These are phyloP conservation scores for Canariomyces notabilis DNA, from an alignment of 2,329 filamentous ascomycete species.

Conservation along the genomic window DNA sequence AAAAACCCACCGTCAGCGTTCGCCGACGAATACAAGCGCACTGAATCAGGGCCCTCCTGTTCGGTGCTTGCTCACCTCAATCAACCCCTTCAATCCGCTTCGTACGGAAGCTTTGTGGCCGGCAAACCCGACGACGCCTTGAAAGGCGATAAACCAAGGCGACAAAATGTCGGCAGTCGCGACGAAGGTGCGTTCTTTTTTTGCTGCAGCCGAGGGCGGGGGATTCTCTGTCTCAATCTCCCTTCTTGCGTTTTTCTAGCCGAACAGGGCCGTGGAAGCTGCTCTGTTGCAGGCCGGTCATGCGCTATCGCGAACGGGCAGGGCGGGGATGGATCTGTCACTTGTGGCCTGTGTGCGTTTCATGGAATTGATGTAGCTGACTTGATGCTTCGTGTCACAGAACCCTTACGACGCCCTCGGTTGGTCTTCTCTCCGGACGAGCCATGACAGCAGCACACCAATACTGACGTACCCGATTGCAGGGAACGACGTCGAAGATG, in stretches of 20 bases:
- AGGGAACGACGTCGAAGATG: constrained; percentile 62
- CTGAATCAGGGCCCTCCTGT: constrained; percentile 19
- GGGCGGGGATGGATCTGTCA: too few species aligned
- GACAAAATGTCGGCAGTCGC: constrained; percentile 60
- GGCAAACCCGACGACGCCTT: constrained; percentile 37
- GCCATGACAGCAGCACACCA: constrained; percentile 8
- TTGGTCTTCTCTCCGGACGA: constrained; percentile 45
- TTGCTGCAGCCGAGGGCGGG: not conserved
- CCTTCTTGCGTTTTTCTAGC: not conserved
- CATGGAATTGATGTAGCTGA: constrained; percentile 24
- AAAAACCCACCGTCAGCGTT: constrained; percentile 15
- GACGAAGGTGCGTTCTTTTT: constrained; percentile 48
- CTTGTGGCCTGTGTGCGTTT: too few species aligned
- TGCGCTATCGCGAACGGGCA: not conserved
- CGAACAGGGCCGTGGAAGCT: not conserved
- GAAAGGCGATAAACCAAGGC: constrained; percentile 30
- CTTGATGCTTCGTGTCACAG: constrained; percentile 41
- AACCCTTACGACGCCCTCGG: constrained; percentile 98
- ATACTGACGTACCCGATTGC: constrained; percentile 24
- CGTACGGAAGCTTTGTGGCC: constrained; percentile 24
- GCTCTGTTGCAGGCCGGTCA: not conserved
- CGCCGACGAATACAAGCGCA: constrained; percentile 16
- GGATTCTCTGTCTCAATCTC: too few species aligned
- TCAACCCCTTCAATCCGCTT: constrained; percentile 8
- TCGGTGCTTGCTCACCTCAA: constrained; percentile 19